Evolutionary conservation across 805 yeast species (phyloP), one percentile per base, ranked within the genome.

Genomic region (Metschnikowia sp.): DNA sequence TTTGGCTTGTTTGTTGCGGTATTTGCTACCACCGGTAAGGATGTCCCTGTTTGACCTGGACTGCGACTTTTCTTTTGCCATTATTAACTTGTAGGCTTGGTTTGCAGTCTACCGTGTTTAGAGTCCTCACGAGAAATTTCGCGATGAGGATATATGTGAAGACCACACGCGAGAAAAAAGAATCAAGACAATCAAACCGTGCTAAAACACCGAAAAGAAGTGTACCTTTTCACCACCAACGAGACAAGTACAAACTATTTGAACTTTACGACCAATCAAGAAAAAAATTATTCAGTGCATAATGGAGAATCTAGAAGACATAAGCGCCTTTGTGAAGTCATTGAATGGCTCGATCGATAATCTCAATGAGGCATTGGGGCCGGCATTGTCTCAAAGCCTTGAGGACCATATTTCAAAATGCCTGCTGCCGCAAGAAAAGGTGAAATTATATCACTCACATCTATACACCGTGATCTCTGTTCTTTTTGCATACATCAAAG

Each of bases 21-120:
- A 91, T 56, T 78, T 79, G 66, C 85, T 82, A 59, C 96, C 97
- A 32, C 95, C 89, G 8, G 96, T 86, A 63, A 91, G 83, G 47
- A 91, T 81, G 59, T 90, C 92, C 68, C 96, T 81, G 65, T 92
- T 91, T 3, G 76, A 72, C 55, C 70, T 67, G 40, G 54, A 49
- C n/a, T 58, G 56, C 65, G 57, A 58, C 40, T 38, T 40, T 29
- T 35, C 10, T 7, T 22, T 22, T 9, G 39, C 44, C 45, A 37
- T 46, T 33, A 31, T 37, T 19, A 31, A 30, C 29, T 29, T 44
- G 7, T 29, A 10, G 18, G 3, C 22, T 32, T 18, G 32, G 7
- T 11, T 30, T 31, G 11, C n/a, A 31, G 11, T n/a, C 33, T 31
- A n/a, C 36, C 19, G 13, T 12, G 15, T 34, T 2, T 34, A 34